phyloP scores from a whole-genome alignment of 2,329 filamentous ascomycete genomes.

The Phaeosphaeriaceae sp. region DNA sequence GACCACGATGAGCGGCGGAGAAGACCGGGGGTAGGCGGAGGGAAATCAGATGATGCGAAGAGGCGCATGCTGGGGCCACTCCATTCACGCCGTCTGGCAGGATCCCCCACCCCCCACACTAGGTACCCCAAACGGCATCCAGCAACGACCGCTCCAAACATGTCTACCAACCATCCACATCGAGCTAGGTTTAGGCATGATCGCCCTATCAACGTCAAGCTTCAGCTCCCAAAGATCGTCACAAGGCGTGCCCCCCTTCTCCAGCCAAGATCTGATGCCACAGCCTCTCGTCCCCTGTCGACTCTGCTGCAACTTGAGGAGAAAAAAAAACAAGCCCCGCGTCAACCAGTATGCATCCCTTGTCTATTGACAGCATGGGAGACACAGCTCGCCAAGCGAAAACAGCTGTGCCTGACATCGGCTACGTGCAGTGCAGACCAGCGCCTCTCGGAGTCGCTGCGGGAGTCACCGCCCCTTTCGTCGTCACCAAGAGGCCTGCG shows the following conservation, averaged over 20 bases:
- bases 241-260: constrained; percentile 41
- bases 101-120: constrained; percentile 48
- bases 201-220: constrained; percentile 37
- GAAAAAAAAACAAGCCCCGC: constrained; percentile 42
- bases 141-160: constrained; percentile 39
- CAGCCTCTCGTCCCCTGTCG: constrained; percentile 30
- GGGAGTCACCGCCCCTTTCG: constrained; percentile 45
- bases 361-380: constrained; percentile 34
- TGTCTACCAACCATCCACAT: constrained; percentile 40
- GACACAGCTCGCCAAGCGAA: constrained; percentile 27
- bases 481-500: constrained; percentile 35
- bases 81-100: constrained; percentile 24
- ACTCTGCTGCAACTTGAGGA: constrained; percentile 27
- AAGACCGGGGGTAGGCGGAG: constrained; percentile 20
- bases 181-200: constrained; percentile 39
- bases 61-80: constrained; percentile 22
- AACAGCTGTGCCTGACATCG: constrained; percentile 45
- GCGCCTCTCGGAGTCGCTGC: constrained; percentile 22
- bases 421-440: constrained; percentile 35
- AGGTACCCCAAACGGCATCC: constrained; percentile 38
- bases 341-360: constrained; percentile 30
- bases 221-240: constrained; percentile 44
- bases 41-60: constrained; percentile 48
- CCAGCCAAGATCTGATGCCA: constrained; percentile 43
- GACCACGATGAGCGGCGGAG: constrained; percentile 34